phyloP scores from a whole-genome alignment of 345 rosid genomes.

The Syzygium grande region DNA sequence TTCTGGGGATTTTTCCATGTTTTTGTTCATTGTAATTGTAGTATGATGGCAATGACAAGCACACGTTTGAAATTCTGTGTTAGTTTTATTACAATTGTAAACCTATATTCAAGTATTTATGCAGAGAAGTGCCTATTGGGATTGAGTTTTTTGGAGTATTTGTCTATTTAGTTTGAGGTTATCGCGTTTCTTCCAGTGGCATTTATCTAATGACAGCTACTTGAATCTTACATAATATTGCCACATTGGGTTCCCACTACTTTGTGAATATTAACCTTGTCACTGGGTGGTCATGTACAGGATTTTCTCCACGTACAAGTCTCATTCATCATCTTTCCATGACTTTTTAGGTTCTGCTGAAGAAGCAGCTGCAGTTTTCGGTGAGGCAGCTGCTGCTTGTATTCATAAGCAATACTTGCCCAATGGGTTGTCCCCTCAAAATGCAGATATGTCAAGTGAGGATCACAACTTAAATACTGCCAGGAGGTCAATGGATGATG shows the following conservation, averaged over 20 bases:
- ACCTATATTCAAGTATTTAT: background rate
- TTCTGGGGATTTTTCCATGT: background rate
- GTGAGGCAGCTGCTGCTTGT: constrained; percentile 76
- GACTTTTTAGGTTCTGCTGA: constrained; percentile 71
- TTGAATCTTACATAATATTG: background rate
- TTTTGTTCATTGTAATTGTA: background rate
- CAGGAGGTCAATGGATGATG: constrained; percentile 46
- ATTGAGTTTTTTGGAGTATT: background rate
- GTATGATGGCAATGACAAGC: background rate
- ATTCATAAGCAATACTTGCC: constrained; percentile 76
- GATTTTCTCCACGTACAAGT: background rate
- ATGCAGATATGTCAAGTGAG: constrained; percentile 36
- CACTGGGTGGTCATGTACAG: background rate
- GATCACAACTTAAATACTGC: constrained; percentile 44
- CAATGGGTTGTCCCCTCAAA: constrained; percentile 33
- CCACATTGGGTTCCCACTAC: background rate
- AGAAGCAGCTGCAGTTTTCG: constrained; percentile 77
- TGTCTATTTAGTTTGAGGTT: background rate
- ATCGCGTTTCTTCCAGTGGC: background rate
- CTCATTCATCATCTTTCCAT: background rate
- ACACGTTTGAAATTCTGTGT: background rate
- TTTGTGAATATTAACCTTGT: background rate
- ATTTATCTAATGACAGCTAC: background rate
- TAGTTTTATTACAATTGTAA: background rate
- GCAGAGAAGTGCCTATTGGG: background rate